A percentile compares a stretch with the other conserved stretches of the same genome.
Conservation (phyloP, 192 early-diverging fungal species). For the Coemansia guatemalensis region DNA sequence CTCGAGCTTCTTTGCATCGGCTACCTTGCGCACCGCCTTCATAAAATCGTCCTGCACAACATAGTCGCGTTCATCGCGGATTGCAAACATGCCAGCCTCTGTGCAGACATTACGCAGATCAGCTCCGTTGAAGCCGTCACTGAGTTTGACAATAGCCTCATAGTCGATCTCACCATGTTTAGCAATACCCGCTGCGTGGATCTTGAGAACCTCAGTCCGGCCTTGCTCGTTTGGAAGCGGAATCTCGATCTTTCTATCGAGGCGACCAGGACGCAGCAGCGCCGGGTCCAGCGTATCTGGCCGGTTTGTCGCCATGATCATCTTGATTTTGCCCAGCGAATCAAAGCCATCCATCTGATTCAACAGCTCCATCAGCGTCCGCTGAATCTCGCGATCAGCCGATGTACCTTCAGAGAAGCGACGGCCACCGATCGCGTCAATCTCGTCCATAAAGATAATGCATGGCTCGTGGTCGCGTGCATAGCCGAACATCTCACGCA, state of each 20-base stretch:
- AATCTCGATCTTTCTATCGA: conserved; percentile 99
- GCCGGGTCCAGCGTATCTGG: conserved; percentile 99
- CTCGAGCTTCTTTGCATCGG: conserved; percentile 94
- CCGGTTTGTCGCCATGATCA: conserved; percentile 99
- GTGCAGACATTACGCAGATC: conserved; percentile 99
- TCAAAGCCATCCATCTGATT: conserved; percentile 99
- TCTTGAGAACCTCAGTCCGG: conserved; percentile 94
- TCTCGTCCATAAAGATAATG: conserved; percentile 99
- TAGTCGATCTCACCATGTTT: conserved; percentile 99
- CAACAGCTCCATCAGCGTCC: conserved; percentile 97
- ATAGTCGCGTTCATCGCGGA: conserved; percentile 98
- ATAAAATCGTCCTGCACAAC: conserved; percentile 99
- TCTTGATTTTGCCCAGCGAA: conserved; percentile 93
- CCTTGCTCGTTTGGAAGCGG: conserved; percentile 98
- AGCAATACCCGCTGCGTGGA: conserved; percentile 89
- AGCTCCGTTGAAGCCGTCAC: conserved; percentile 98
- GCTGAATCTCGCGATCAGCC: conserved; percentile 99
- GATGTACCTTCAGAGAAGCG: conserved; percentile 99
- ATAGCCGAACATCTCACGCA: conserved; percentile 99
- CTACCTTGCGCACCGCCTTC: conserved; percentile 99
- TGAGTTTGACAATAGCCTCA: conserved; percentile 96
- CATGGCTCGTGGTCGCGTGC: conserved; percentile 99
- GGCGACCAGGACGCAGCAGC: conserved; percentile 90
- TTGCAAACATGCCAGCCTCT: conserved; percentile 99
- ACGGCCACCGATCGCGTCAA: conserved; percentile 98